phyloP scores from a whole-genome alignment of 2,329 filamentous ascomycete species.

The Stromatinia cepivora region DNA sequence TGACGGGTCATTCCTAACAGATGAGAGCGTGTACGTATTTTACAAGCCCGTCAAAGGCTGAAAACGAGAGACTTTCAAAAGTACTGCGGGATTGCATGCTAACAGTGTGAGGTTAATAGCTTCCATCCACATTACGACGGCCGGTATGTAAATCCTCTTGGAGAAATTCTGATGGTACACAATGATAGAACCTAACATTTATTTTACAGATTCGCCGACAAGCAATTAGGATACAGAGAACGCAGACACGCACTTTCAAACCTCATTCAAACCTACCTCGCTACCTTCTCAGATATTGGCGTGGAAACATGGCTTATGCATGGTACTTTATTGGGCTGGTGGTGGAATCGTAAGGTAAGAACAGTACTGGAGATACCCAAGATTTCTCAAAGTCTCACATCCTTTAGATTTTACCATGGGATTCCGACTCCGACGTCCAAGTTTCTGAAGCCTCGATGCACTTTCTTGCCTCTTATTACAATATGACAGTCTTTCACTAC shows the following conservation, averaged over 20 bases:
- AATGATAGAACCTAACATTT: not conserved
- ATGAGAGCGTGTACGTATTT: slow-evolving; percentile 39
- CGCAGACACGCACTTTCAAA: slow-evolving; percentile 58
- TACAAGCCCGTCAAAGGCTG: not conserved
- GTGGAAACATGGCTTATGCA: slow-evolving; percentile 62
- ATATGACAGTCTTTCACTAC: slow-evolving; percentile 43
- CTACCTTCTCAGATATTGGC: slow-evolving; percentile 61
- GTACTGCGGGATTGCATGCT: slow-evolving; percentile 18
- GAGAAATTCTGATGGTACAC: not conserved
- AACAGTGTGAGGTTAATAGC: slow-evolving; percentile 29
- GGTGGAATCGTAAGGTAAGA: slow-evolving; percentile 64
- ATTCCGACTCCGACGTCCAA: slow-evolving; percentile 71
- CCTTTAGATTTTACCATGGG: slow-evolving; percentile 68
- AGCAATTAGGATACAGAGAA: slow-evolving; percentile 46
- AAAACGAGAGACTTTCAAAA: slow-evolving; percentile 1
- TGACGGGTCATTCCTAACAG: slow-evolving; percentile 23
- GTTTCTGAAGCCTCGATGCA: slow-evolving; percentile 54
- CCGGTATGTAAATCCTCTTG: slow-evolving; percentile 34
- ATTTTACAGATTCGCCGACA: slow-evolving; percentile 42
- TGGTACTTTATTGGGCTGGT: slow-evolving; percentile 82
- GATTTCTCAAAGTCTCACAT: not conserved
- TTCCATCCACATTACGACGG: slow-evolving; percentile 46
- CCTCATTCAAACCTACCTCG: slow-evolving; percentile 74
- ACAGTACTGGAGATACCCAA: slow-evolving; percentile 10
- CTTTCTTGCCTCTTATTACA: slow-evolving; percentile 53